A percentile compares a stretch with the other conserved stretches of the same genome.
phyloP scores from a whole-genome alignment of 2,329 filamentous ascomycete species.

The Lasiodiplodia gonubiensis region DNA sequence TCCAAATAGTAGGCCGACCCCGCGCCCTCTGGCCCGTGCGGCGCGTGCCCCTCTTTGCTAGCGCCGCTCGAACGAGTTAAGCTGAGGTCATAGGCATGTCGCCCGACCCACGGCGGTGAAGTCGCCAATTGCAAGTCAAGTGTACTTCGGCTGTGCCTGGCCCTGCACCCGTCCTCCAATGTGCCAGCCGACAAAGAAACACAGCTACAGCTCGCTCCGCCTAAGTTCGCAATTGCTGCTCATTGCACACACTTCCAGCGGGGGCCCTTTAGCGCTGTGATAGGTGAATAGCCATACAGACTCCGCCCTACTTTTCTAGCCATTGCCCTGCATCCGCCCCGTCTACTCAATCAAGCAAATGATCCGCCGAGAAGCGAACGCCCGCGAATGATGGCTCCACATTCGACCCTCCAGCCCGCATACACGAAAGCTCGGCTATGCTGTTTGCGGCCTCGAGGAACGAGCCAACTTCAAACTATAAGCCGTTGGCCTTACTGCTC shows the following conservation, averaged over 20 bases:
- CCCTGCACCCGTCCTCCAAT: neutral
- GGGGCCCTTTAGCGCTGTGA: no score
- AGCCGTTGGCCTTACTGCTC: neutral
- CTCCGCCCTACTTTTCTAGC: neutral
- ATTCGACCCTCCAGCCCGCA: neutral
- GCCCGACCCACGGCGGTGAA: neutral
- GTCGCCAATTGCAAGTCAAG: neutral
- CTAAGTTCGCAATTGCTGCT: neutral
- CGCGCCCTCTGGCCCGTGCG: no score
- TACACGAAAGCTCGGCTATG: neutral
- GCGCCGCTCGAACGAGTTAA: no score
- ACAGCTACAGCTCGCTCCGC: neutral
- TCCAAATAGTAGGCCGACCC: slow-evolving; percentile 11
- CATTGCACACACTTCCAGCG: no score
- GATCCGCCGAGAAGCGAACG: neutral
- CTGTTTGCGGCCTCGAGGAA: no score
- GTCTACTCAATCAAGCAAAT: neutral
- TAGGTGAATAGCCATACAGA: neutral
- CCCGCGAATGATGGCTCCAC: neutral
- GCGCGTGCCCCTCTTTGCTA: no score
- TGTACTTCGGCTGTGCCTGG: neutral
- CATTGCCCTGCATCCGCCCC: neutral
- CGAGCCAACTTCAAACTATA: neutral
- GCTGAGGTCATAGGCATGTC: no score
- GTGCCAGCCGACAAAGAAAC: neutral